Evolutionary conservation across 2,329 filamentous ascomycete species (phyloP), one percentile per base, ranked within the genome.

Genomic region (Rhynchosporium secalis): DNA sequence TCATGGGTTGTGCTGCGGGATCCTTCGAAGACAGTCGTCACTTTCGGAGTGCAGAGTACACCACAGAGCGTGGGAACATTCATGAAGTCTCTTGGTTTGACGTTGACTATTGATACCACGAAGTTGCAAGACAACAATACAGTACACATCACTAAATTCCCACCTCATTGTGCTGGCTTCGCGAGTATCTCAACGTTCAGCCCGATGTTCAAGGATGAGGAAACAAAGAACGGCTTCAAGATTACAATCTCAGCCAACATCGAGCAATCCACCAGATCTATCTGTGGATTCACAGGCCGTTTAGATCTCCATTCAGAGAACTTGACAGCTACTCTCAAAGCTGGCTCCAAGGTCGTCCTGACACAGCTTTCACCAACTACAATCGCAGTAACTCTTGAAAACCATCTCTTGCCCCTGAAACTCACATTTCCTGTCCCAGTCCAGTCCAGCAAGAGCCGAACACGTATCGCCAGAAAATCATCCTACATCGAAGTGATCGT

Each of bases 401-500:
- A 20, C 15, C 5, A 59, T 4, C 26, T 12, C 5, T 33, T 31
- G 36, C 28, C 31, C 12, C 49, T 48, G 15, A 41, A 26, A 10
- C 28, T 65, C 12, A 36, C 52, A 13, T 60, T 65, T 20, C 62
- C 62, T 9, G 36, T 40, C 10, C 62, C 62, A 8, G 56, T 59
- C 2, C 15, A 57, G 3, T 12, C 48, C 20, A 20, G 6, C 2
- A 29, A 46, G 9, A 59, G 56, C 55, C 60, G 31, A 33, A 59
- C 49, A 15, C 36, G 43, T 20, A 60, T 62, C 26, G 52, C 57
- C 13, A 58, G 62, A 33, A 58, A 63, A 38, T 58, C 51, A 8
- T 58, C 48, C 7, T 58, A 63, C 36, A 54, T 63, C n/a, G 62
- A 63, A 49, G 45, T 63, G n/a, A 31, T 8, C 40, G 61, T 46